Evolutionary conservation across 1,284 basidiomycete genomes (phyloP).

Genomic region (Trichosporon faecale): DNA sequence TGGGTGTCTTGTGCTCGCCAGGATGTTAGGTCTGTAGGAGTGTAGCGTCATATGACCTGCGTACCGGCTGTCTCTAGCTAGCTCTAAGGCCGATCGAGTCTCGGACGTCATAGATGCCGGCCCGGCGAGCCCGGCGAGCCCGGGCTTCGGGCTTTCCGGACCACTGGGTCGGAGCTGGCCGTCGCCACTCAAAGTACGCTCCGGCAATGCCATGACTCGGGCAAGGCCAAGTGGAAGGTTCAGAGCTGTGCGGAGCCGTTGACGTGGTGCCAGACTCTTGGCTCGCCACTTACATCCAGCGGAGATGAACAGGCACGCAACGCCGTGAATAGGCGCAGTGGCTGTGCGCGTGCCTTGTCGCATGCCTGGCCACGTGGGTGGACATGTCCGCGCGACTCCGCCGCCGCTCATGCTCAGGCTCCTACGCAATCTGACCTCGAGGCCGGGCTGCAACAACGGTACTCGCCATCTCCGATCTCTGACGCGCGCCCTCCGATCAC

Average conservation of each 20-base stretch:
- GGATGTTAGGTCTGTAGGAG: too few relatives aligned
- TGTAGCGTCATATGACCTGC: neutral
- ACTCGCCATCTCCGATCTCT: neutral
- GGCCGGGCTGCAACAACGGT: neutral
- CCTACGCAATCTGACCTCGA: too few relatives aligned
- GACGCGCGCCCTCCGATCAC: neutral
- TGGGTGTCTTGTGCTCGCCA: too few relatives aligned
- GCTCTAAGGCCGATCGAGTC: neutral
- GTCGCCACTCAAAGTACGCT: too few relatives aligned
- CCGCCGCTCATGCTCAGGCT: neutral
- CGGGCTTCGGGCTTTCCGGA: neutral
- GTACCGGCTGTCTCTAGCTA: neutral
- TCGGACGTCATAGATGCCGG: neutral
- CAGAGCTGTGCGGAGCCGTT: too few relatives aligned
- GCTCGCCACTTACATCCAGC: neutral
- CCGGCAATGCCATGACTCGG: too few relatives aligned
- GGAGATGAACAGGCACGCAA: neutral
- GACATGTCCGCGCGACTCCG: neutral
- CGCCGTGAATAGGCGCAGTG: neutral
- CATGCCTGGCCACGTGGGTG: neutral
- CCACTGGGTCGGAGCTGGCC: too few relatives aligned
- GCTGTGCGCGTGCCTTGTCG: neutral
- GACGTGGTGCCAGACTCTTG: too few relatives aligned
- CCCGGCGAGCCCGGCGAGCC: too few relatives aligned
- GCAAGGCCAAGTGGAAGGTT: too few relatives aligned